These are phyloP conservation scores for Fusarium circinatum DNA, from an alignment of 2,329 filamentous ascomycete genomes.

Conservation along the genomic window DNA sequence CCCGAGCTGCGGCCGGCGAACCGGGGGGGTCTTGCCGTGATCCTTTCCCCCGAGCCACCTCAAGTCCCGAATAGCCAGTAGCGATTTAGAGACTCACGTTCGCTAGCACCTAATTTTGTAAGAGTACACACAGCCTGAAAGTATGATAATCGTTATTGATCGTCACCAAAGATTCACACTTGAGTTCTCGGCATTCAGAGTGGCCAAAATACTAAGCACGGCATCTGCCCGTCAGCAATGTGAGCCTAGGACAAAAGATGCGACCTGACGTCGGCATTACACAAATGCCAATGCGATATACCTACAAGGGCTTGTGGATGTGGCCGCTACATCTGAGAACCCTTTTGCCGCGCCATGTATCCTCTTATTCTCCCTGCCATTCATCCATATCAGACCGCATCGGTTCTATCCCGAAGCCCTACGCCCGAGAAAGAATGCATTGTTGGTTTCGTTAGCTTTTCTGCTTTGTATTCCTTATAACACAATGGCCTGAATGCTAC, in stretches of 20 bases:
- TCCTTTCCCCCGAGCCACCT: slow-evolving; percentile 45
- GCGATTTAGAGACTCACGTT: slow-evolving; percentile 21
- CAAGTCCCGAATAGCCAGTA: slow-evolving; percentile 39
- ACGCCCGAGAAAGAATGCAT: slow-evolving; percentile 33
- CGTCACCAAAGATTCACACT: slow-evolving; percentile 16
- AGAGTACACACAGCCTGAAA: not conserved
- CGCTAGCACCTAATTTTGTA: not conserved
- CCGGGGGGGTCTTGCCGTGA: slow-evolving; percentile 43
- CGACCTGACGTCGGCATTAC: slow-evolving; percentile 13
- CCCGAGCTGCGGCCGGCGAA: slow-evolving; percentile 42
- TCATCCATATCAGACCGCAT: slow-evolving; percentile 12
- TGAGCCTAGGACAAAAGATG: slow-evolving; percentile 1
- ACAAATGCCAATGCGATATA: not conserved
- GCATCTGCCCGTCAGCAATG: slow-evolving; percentile 12
- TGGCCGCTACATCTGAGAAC: not conserved
- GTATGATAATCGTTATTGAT: slow-evolving; percentile 9
- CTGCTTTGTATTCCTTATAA: not conserved
- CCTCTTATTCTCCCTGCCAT: not conserved
- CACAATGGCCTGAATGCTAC: not conserved
- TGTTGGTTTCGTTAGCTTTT: slow-evolving; percentile 6
- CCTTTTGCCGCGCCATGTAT: not conserved
- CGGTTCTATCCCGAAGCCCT: slow-evolving; percentile 30
- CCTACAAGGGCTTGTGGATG: not conserved
- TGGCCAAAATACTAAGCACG: slow-evolving; percentile 18
- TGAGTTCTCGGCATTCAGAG: slow-evolving; percentile 23